phyloP scores from a whole-genome alignment of 73 alveolate genomes.

The Paramecium sonneborni region DNA sequence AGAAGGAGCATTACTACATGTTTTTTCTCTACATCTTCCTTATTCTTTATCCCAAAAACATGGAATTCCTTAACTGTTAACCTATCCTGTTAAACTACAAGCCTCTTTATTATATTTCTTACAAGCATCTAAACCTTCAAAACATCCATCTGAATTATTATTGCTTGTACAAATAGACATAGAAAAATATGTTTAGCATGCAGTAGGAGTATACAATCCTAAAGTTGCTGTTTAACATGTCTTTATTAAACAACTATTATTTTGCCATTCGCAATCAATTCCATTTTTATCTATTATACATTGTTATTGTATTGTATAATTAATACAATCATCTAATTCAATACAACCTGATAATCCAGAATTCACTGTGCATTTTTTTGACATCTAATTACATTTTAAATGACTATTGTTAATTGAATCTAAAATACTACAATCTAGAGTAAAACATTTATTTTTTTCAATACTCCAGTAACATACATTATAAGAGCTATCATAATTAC shows the following conservation, averaged over 20 bases:
- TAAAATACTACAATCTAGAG: not conserved
- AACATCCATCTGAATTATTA: not conserved
- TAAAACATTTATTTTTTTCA: not conserved
- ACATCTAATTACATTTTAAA: not conserved
- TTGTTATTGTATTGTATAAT: not conserved
- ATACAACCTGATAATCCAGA: not conserved
- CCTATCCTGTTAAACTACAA: not conserved
- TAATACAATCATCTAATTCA: not conserved
- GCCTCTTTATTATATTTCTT: not conserved
- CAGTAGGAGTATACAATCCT: not conserved
- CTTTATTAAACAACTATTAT: not conserved
- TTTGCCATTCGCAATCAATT: not conserved
- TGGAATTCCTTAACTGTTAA: not conserved
- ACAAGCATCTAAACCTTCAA: not conserved
- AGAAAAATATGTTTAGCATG: not conserved
- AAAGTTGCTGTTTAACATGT: not conserved
- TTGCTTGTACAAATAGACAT: not conserved
- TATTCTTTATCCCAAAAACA: constrained; percentile 14
- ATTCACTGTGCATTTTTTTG: not conserved
- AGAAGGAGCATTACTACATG: constrained; percentile 16
- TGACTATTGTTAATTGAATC: not conserved
- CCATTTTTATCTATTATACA: not conserved
- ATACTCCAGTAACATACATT: not conserved
- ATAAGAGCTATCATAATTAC: not conserved
- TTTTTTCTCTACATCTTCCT: not conserved